Base-by-base conservation (phyloP, 345 rosid genomes). In the Citrus medica region DNA sequence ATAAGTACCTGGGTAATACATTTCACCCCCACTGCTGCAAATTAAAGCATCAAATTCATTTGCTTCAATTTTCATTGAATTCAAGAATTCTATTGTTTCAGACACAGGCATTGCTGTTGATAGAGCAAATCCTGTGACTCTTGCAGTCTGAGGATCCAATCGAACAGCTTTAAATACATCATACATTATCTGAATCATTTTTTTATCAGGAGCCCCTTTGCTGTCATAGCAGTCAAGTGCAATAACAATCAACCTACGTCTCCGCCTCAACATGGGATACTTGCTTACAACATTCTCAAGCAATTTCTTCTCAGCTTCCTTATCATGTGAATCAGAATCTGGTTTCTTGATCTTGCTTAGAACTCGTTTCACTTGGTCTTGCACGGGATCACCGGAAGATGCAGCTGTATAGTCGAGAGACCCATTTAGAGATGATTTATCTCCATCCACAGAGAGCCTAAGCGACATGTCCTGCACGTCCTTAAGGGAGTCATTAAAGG, bases 401-500 rank as follows among this genome's bases (percentile, higher is more conserved):
- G 81, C 77, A 48, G 83, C 80, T 21, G 85, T 35, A 71, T 84
- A 62, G 69, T 95, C 95, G 1, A 90, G 70, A 53, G 91, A 85
- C 69, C 82, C 97, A 76, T 83, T 91, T 24, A 87, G 71, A 2
- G 92, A 91, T 21, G 88, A 79, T 78, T 87, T 93, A 5, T 95
- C 98, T 73, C 99, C 99, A 67, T 95, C 99, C 60, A 95, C 83
- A 9, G 98, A 95, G 74, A 95, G 94, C 84, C 99, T 86, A 4
- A 95, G 91, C 62, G 98, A 95, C 94, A 95, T 93, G 81, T 95
- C 98, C 75, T 91, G 97, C 71, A 93, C 98, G 37, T 93, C 98
- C 85, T 76, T 92, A 19, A 95, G 91, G 24, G 99, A 95, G 80
- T 95, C 99, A 74, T 92, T 93, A 32, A 93, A 85, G 46, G 98